Evolutionary conservation across 2,329 filamentous ascomycete species (phyloP).

Genomic region (Claviceps fusiformis): DNA sequence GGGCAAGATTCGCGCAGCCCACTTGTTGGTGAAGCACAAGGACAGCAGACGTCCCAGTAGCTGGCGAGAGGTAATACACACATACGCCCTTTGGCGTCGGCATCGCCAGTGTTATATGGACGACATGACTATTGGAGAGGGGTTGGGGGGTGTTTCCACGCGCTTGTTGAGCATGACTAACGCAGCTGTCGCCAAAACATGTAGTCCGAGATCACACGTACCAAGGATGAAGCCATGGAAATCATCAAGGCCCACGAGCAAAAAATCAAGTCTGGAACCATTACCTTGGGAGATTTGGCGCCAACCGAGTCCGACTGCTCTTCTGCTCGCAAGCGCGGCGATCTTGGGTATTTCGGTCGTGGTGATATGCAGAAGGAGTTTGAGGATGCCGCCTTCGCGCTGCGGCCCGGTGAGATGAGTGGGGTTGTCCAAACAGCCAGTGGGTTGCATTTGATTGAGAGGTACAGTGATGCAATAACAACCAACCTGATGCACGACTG

Average conservation of each 20-base stretch:
- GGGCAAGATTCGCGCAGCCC: constrained; percentile 85
- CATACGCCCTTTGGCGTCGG: no score
- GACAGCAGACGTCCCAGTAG: constrained; percentile 80
- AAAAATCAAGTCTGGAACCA: constrained; percentile 58
- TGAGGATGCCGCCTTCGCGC: constrained; percentile 85
- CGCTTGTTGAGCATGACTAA: neutral
- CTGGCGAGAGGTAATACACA: constrained; percentile 62
- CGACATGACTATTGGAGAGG: neutral
- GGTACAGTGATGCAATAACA: constrained; percentile 36
- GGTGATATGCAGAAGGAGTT: constrained; percentile 99
- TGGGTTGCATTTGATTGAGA: constrained; percentile 88
- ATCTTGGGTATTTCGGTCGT: constrained; percentile 86
- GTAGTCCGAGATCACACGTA: constrained; percentile 66
- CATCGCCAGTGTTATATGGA: neutral
- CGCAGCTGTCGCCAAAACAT: neutral
- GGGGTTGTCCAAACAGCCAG: constrained; percentile 82
- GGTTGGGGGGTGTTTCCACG: no score
- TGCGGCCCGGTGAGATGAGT: constrained; percentile 79
- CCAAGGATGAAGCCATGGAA: constrained; percentile 70
- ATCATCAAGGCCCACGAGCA: constrained; percentile 66
- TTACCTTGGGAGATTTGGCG: constrained; percentile 68
- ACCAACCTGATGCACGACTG: neutral
- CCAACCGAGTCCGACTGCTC: constrained; percentile 88
- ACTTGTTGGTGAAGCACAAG: constrained; percentile 86
- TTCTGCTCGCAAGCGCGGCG: constrained; percentile 84